phyloP scores from a whole-genome alignment of 805 yeast species.

The Komagataella kurtzmanii region DNA sequence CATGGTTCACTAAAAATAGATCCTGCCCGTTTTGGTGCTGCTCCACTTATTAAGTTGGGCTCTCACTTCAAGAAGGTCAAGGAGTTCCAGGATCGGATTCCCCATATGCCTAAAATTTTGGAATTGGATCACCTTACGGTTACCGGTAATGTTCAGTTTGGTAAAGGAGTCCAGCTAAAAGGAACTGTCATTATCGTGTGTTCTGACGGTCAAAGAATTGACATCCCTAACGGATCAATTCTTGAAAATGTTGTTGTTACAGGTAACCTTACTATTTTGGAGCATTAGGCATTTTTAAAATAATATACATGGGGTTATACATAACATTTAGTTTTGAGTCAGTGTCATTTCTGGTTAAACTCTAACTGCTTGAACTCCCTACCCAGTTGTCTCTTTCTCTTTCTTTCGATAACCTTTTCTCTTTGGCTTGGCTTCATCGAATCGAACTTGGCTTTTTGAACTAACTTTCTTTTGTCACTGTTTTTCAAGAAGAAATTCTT shows the following conservation, averaged over 20 bases:
- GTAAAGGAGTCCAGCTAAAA: conserved; percentile 80
- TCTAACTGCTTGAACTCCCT: conserved; percentile 49
- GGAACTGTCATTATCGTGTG: conserved; percentile 98
- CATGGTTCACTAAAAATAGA: conserved; percentile 86
- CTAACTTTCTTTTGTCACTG: conserved; percentile 57
- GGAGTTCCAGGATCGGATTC: conserved; percentile 78
- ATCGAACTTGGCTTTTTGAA: conserved; percentile 70
- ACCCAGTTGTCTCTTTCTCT: conserved; percentile 75
- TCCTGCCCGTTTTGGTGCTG: conserved; percentile 76
- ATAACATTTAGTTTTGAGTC: background rate
- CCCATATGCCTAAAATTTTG: conserved; percentile 91
- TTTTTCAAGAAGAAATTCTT: conserved; percentile 46
- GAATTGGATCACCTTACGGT: conserved; percentile 96
- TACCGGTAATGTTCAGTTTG: conserved; percentile 90
- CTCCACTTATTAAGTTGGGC: conserved; percentile 93
- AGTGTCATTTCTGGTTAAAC: conserved; percentile 5
- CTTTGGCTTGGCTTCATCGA: conserved; percentile 58
- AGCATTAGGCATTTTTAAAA: conserved; percentile 37
- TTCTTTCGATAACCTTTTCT: conserved; percentile 76
- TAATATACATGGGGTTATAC: background rate
- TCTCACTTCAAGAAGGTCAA: conserved; percentile 93
- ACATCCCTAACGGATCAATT: conserved; percentile 92
- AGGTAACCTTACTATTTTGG: conserved; percentile 89
- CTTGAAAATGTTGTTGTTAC: conserved; percentile 95
- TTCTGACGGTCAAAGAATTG: conserved; percentile 92